Evolutionary conservation across 257 asterid genomes (phyloP).

Genomic region (Anisodus tanguticus): DNA sequence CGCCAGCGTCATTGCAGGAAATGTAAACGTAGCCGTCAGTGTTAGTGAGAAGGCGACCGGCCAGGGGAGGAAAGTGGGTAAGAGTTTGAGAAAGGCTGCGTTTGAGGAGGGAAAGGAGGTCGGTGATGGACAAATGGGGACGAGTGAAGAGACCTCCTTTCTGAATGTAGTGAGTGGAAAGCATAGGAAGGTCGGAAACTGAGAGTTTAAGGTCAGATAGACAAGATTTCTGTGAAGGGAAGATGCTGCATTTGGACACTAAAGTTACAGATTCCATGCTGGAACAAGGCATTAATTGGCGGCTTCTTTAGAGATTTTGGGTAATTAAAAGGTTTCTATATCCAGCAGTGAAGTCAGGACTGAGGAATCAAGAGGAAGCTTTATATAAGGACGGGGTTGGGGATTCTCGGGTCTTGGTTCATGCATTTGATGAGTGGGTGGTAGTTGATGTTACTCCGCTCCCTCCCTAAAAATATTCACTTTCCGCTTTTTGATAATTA

Average conservation of each 20-base stretch:
- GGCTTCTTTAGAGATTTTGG: too few species aligned
- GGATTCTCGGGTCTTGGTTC: constrained; percentile 39
- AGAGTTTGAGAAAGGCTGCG: too few species aligned
- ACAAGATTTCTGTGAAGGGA: constrained; percentile 50
- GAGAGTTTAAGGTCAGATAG: constrained; percentile 61
- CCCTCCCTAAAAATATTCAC: too few species aligned
- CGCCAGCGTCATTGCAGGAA: too few species aligned
- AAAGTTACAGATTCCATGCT: constrained; percentile 29
- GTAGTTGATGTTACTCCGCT: constrained; percentile 5
- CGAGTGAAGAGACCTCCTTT: constrained; percentile 59
- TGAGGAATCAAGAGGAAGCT: constrained; percentile 26
- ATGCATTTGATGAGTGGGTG: constrained; percentile 43
- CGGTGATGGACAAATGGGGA: constrained; percentile 8
- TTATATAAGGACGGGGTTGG: constrained; percentile 40
- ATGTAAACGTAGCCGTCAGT: too few species aligned
- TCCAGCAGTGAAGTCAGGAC: neutral
- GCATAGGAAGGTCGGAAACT: constrained; percentile 78
- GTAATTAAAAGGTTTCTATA: too few species aligned
- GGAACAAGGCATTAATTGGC: constrained; percentile 40
- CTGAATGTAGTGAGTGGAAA: constrained; percentile 76
- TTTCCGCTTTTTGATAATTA: too few species aligned
- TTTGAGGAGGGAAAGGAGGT: too few species aligned
- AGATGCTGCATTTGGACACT: constrained; percentile 48
- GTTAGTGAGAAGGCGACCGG: too few species aligned
- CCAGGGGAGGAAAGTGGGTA: too few species aligned